Evolutionary conservation across 768 basidiomycete genomes (phyloP).

Genomic region (Megacollybia marginata): DNA sequence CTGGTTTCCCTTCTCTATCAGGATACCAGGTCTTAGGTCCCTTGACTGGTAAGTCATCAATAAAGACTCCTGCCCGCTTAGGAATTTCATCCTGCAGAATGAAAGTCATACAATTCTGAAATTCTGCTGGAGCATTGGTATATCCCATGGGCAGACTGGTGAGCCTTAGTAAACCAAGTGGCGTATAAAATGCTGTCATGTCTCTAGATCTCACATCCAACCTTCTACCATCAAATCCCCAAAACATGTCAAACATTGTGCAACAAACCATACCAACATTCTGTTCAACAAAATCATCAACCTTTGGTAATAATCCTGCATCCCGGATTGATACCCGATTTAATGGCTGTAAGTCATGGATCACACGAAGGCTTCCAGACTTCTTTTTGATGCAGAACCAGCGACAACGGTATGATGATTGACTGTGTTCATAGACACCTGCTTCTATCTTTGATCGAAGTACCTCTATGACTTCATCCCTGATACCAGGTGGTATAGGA

Average conservation of each 20-base stretch:
- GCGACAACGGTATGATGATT: constrained; percentile 10
- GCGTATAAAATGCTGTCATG: constrained; percentile 18
- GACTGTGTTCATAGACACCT: constrained; percentile 7
- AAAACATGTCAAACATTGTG: constrained; percentile 1
- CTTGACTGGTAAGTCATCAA: constrained; percentile 24
- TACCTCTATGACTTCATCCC: constrained; percentile 14
- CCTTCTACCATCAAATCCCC: neutral
- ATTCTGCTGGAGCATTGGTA: constrained; percentile 24
- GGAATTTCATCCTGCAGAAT: constrained; percentile 23
- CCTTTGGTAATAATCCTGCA: constrained; percentile 18
- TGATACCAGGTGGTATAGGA: constrained; percentile 18
- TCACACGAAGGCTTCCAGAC: constrained; percentile 16
- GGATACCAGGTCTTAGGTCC: constrained; percentile 25
- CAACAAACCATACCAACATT: constrained; percentile 17
- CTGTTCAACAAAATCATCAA: neutral
- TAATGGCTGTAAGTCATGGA: constrained; percentile 20
- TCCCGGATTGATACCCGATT: constrained; percentile 23
- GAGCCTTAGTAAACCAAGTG: constrained; percentile 23
- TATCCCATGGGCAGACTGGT: constrained; percentile 30
- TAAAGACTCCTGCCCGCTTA: constrained; percentile 15
- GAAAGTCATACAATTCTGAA: constrained; percentile 14
- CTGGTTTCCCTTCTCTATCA: constrained; percentile 10
- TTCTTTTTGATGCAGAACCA: constrained; percentile 24
- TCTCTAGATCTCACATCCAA: neutral
- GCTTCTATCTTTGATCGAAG: constrained; percentile 19